Percentiles rank a stretch among this genome's conserved stretches.
These are phyloP conservation scores for Cylindrotheca closterium DNA, from an alignment of 108 stramenopile genomes.

Conservation along the genomic window DNA sequence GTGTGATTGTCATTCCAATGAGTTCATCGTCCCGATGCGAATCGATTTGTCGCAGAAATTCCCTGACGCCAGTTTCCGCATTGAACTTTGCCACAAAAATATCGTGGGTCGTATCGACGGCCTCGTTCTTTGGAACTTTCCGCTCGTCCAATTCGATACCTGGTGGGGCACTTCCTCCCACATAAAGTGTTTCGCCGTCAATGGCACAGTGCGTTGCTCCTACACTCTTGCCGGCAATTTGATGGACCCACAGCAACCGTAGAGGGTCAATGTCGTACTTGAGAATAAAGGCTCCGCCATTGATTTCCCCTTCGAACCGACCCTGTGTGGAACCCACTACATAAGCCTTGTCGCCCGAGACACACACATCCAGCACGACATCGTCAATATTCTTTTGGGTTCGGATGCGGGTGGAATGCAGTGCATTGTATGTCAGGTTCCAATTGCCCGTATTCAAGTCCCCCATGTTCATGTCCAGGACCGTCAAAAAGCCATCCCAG, in stretches of 20 bases:
- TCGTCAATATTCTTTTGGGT: conserved; percentile 17
- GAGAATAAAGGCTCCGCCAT: conserved; percentile 19
- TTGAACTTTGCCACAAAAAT: conserved; percentile 13
- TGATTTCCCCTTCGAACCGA: not conserved
- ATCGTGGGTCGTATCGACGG: not conserved
- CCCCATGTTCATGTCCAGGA: conserved; percentile 7
- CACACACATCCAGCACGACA: conserved; percentile 9
- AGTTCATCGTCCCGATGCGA: conserved; percentile 10
- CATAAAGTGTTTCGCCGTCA: not conserved
- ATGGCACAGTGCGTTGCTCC: conserved; percentile 8
- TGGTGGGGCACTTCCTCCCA: conserved; percentile 7
- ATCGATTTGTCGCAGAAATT: conserved; percentile 17
- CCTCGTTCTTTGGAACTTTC: not conserved
- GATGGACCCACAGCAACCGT: conserved; percentile 7
- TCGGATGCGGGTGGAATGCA: conserved; percentile 7
- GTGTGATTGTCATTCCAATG: not conserved
- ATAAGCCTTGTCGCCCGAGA: conserved; percentile 13
- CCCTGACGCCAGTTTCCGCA: not conserved
- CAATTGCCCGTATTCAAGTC: not conserved
- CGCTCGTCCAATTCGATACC: conserved; percentile 2
- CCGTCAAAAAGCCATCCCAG: conserved; percentile 20
- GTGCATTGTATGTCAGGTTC: not conserved
- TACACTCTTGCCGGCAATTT: conserved; percentile 9
- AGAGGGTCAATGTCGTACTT: conserved; percentile 16
- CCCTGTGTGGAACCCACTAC: conserved; percentile 20